Conservation (phyloP, 768 basidiomycete genomes). For the Rhodotorula kratochvilovae region DNA sequence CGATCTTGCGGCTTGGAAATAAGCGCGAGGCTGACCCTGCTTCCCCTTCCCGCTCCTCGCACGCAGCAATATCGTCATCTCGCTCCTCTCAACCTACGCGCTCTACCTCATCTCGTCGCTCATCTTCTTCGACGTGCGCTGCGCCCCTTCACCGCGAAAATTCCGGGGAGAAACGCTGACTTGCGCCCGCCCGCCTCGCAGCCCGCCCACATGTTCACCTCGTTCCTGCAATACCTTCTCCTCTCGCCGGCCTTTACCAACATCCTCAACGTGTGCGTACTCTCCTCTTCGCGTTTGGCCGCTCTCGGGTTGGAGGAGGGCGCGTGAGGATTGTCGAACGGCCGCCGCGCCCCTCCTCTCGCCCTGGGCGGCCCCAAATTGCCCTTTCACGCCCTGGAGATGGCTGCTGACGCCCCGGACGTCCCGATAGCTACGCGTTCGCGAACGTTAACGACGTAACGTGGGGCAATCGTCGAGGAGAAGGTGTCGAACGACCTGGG, state of each 20-base stretch:
- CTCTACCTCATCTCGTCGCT: slow-evolving; percentile 78
- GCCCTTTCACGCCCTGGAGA: no score
- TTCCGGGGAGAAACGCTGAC: not conserved
- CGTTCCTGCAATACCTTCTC: slow-evolving; percentile 84
- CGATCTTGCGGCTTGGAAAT: not conserved
- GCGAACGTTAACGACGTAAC: not conserved
- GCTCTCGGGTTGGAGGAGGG: slow-evolving; percentile 24
- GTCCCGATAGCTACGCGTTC: no score
- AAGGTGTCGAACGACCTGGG: slow-evolving; percentile 72
- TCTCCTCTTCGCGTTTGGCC: slow-evolving; percentile 24
- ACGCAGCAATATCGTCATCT: slow-evolving; percentile 66
- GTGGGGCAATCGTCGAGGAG: slow-evolving; percentile 73
- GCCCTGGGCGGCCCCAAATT: no score
- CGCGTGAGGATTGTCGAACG: no score
- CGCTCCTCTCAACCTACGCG: slow-evolving; percentile 79
- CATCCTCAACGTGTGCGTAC: slow-evolving; percentile 55
- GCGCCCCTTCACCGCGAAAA: not conserved
- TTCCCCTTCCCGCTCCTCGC: not conserved
- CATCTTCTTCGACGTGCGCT: slow-evolving; percentile 65
- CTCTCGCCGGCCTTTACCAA: slow-evolving; percentile 92
- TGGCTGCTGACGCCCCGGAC: no score
- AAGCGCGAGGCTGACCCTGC: no score
- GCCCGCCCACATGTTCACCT: slow-evolving; percentile 98
- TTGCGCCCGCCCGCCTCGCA: slow-evolving; percentile 45
- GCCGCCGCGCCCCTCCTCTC: no score